Percentiles rank a stretch among this genome's conserved stretches.
Conservation (phyloP, 257 asterid genomes). For the Linderniella brevidens region DNA sequence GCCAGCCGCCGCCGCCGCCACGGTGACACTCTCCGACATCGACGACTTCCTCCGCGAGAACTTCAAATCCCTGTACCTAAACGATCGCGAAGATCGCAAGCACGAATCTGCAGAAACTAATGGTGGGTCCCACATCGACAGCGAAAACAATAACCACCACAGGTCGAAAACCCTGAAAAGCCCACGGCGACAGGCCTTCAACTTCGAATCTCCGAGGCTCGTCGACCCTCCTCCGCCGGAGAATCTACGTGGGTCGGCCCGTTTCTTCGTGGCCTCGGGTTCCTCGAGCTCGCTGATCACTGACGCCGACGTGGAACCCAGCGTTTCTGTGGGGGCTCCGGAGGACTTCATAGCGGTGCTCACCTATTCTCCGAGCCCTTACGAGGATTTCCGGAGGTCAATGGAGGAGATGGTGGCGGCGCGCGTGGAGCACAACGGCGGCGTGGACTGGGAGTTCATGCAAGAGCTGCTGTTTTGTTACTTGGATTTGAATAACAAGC, state of each 20-base stretch:
- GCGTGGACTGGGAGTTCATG: constrained; percentile 58
- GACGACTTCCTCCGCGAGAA: constrained; percentile 53
- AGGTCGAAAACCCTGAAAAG: too few relatives aligned
- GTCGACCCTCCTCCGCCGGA: constrained; percentile 21
- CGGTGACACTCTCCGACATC: constrained; percentile 29
- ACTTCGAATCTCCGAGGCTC: constrained; percentile 20
- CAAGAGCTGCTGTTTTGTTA: constrained; percentile 55
- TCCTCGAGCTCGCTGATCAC: constrained; percentile 20
- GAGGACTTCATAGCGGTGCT: constrained; percentile 14
- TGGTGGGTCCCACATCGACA: constrained; percentile 2
- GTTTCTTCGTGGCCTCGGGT: constrained; percentile 27
- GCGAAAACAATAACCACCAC: background rate
- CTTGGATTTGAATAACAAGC: constrained; percentile 47
- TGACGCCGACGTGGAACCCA: constrained; percentile 14
- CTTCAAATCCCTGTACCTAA: constrained; percentile 35
- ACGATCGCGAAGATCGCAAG: constrained; percentile 18
- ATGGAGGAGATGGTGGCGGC: constrained; percentile 37
- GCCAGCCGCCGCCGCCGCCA: constrained; percentile 2
- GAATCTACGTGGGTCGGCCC: constrained; percentile 17
- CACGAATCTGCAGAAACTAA: constrained; percentile 2
- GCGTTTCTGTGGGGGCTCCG: background rate
- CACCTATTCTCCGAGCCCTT: constrained; percentile 22
- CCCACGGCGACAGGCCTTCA: background rate
- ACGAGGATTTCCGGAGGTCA: constrained; percentile 29
- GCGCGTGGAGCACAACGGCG: constrained; percentile 23